A percentile compares a stretch with the other conserved stretches of the same genome.
These are phyloP conservation scores for Ascochyta pisi DNA, from an alignment of 2,329 filamentous ascomycete species.

Conservation along the genomic window DNA sequence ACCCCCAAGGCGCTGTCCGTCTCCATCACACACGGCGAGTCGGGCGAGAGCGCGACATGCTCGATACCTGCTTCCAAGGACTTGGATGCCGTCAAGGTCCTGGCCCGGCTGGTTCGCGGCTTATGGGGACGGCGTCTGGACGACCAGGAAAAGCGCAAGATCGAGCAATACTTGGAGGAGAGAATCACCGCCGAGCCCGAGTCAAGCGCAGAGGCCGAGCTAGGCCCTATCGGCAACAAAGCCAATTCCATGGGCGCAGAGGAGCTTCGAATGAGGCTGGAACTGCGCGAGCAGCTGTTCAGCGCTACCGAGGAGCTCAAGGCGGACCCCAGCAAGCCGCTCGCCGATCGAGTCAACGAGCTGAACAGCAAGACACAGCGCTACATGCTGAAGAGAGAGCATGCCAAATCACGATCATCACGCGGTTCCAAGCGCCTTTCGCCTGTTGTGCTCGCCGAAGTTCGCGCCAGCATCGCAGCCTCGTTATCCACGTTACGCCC, in stretches of 20 bases:
- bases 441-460: conserved; percentile 49
- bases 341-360: conserved; percentile 23
- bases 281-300: conserved; percentile 13
- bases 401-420: conserved; percentile 21
- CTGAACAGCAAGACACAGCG: conserved; percentile 22
- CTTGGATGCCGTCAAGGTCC: conserved; percentile 26
- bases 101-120: conserved; percentile 36
- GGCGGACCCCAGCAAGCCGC: conserved; percentile 17
- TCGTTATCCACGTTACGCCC: conserved; percentile 51
- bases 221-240: conserved; percentile 14
- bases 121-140: conserved; percentile 33
- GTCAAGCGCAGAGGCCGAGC: background rate
- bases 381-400: conserved; percentile 24
- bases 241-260: conserved; percentile 14
- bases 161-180: conserved; percentile 30
- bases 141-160: conserved; percentile 30
- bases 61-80: conserved; percentile 29
- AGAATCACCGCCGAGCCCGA: conserved; percentile 9
- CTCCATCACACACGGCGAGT: conserved; percentile 30
- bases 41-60: conserved; percentile 35
- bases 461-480: conserved; percentile 59
- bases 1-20: conserved; percentile 29
- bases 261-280: conserved; percentile 10
- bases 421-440: conserved; percentile 28
- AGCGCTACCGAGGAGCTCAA: conserved; percentile 19